Percentiles rank a stretch among this genome's conserved stretches.
phyloP scores from a whole-genome alignment of 371 early-diverging fungal species.

The Apophysomyces sp. region DNA sequence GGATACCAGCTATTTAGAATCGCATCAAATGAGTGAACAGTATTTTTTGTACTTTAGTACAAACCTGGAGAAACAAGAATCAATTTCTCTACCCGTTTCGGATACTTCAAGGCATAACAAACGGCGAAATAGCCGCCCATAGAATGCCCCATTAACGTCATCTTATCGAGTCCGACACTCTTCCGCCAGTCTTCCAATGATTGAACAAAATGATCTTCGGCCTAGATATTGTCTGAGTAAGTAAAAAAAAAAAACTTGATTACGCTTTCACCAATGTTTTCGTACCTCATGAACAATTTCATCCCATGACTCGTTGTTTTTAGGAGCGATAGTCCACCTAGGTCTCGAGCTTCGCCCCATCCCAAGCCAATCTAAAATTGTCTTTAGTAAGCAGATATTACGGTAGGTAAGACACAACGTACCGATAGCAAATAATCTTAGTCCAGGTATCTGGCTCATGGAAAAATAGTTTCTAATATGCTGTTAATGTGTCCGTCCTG shows the following conservation, averaged over 20 bases:
- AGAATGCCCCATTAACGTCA: conserved; percentile 85
- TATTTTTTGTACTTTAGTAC: background rate
- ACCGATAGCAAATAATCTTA: conserved; percentile 73
- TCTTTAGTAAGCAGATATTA: background rate
- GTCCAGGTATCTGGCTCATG: conserved; percentile 65
- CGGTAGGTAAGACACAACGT: background rate
- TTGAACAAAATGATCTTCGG: conserved; percentile 89
- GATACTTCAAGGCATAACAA: conserved; percentile 86
- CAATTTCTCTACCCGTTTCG: conserved; percentile 85
- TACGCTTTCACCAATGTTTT: no score
- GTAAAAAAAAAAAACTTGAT: no score
- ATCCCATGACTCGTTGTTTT: conserved; percentile 43
- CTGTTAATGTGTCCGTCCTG: background rate
- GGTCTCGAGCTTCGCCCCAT: conserved; percentile 86
- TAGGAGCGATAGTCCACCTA: conserved; percentile 49
- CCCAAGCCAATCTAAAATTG: conserved; percentile 77
- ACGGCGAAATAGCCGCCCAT: conserved; percentile 89
- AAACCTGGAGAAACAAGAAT: conserved; percentile 86
- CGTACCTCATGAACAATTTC: conserved; percentile 45
- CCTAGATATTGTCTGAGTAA: conserved; percentile 33
- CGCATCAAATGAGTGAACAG: background rate
- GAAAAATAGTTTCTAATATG: conserved; percentile 63
- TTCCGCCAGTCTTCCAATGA: conserved; percentile 90
- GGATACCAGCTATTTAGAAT: conserved; percentile 52
- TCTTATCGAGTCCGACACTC: conserved; percentile 72